A percentile compares a stretch with the other conserved stretches of the same genome.
Evolutionary conservation across 2,329 filamentous ascomycete genomes (phyloP).

Genomic region (Fusarium nematophilum): DNA sequence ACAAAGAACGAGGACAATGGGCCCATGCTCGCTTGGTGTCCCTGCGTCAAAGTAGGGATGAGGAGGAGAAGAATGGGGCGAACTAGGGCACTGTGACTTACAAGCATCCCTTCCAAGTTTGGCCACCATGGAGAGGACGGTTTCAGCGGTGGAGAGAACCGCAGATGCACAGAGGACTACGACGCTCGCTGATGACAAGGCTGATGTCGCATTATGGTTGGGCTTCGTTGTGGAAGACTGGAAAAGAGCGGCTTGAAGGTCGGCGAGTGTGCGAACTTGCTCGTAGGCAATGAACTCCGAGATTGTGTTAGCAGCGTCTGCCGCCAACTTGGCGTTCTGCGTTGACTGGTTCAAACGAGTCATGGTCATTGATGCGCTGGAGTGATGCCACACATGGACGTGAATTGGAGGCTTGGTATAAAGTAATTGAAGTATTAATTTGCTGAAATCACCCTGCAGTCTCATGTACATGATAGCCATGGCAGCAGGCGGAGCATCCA

Average conservation of each 20-base stretch:
- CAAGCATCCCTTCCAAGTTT: not conserved
- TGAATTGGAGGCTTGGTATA: no score
- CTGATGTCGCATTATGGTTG: not conserved
- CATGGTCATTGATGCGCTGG: not conserved
- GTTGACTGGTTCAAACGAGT: not conserved
- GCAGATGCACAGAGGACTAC: slow-evolving; percentile 36
- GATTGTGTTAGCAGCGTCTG: slow-evolving; percentile 22
- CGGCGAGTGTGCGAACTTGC: slow-evolving; percentile 11
- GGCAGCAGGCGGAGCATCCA: slow-evolving; percentile 13
- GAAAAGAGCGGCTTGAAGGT: slow-evolving; percentile 16
- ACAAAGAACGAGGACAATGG: slow-evolving; percentile 27
- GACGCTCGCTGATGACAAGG: not conserved
- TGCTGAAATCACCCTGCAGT: no score
- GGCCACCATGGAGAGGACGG: slow-evolving; percentile 21
- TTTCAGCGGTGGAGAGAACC: slow-evolving; percentile 27
- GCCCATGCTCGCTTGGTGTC: not conserved
- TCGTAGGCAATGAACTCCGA: slow-evolving; percentile 31
- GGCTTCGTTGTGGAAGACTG: not conserved
- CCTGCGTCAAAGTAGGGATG: not conserved
- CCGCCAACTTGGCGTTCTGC: not conserved
- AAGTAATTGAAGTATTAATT: no score
- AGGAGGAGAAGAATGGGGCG: no score
- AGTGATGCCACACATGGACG: no score
- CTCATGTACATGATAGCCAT: not conserved
- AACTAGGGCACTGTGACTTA: no score